These are phyloP conservation scores for Setaria italica DNA, from an alignment of 202 grass and related monocot species.

Conservation along the genomic window DNA sequence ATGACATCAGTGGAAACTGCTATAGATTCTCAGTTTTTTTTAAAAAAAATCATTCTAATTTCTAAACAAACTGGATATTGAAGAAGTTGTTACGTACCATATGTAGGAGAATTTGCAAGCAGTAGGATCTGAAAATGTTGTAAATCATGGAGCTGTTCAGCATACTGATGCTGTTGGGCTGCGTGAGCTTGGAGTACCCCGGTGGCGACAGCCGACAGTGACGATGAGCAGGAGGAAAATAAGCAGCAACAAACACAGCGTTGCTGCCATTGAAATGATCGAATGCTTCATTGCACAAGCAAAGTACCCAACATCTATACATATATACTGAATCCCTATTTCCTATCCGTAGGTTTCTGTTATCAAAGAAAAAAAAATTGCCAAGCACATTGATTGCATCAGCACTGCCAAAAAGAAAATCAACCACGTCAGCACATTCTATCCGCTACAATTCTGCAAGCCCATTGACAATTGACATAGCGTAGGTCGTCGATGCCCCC, in stretches of 20 bases:
- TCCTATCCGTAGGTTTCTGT: too few relatives aligned
- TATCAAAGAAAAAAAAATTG: too few relatives aligned
- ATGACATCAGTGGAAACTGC: background rate
- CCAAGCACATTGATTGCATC: too few relatives aligned
- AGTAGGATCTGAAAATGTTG: background rate
- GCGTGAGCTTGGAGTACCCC: background rate
- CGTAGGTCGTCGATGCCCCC: background rate
- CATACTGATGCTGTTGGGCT: conserved; percentile 19
- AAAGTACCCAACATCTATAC: background rate
- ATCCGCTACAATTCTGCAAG: too few relatives aligned
- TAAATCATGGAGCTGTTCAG: background rate
- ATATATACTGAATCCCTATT: too few relatives aligned
- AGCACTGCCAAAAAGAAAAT: too few relatives aligned
- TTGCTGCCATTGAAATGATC: background rate
- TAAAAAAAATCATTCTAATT: background rate
- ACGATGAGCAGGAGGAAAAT: background rate
- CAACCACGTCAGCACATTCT: too few relatives aligned
- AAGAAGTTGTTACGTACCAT: too few relatives aligned
- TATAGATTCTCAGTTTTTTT: background rate
- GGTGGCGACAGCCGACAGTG: background rate
- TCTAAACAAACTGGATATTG: background rate
- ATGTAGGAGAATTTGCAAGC: too few relatives aligned
- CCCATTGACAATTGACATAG: background rate
- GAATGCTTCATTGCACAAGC: background rate
- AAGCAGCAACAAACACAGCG: background rate